Base-by-base conservation (phyloP, 768 basidiomycete genomes). In the Naematelia encephala region DNA sequence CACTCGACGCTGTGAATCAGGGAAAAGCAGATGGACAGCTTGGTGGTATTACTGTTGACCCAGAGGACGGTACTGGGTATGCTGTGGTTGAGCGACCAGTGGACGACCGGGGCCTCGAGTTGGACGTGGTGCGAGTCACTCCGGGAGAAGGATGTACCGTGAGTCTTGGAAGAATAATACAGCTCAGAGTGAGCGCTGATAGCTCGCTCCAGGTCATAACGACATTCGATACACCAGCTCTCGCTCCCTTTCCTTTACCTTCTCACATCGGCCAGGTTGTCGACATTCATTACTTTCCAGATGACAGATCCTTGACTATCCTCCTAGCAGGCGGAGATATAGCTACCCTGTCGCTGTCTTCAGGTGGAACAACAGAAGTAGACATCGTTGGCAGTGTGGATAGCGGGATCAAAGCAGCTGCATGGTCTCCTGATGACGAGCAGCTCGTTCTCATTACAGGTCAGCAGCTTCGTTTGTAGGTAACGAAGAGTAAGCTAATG, bases 361-460 rank as follows among this genome's bases (percentile, higher is more conserved):
- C 78, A 82, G 13, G 66, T 89, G 14, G 77, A 77, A 50, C 60
- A 54, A 0, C 58, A 57, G 22, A 89, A 87, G 78, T 84, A 45
- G 90, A 93, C 64, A 82, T 91, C 13, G 87, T 93, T 55, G 94
- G 94, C 14, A 86, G 86, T 0, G 84, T 98, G 5, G 93, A 96
- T 56, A 81, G 85, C 11, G 91, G 90, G 0, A 86, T 99, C 51
- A 77, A 84, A 27, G 86, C 87, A 0, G 92, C 90, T 11, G 80
- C 83, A 12, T 98, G 94, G 93, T 87, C 87, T 62, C 91, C 94
- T 3, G 96, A 99, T 74, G 90, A 94, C 56, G 85, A 89, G 5
- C 78, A 90, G n/a, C 80, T 99, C 12, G 84, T 84, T 1, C 80
- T 97, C 21, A 81, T 89, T 4, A 96, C 91, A 45, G 88, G 91